phyloP scores from a whole-genome alignment of 768 basidiomycete genomes.

The Phanerochaete carnosa region DNA sequence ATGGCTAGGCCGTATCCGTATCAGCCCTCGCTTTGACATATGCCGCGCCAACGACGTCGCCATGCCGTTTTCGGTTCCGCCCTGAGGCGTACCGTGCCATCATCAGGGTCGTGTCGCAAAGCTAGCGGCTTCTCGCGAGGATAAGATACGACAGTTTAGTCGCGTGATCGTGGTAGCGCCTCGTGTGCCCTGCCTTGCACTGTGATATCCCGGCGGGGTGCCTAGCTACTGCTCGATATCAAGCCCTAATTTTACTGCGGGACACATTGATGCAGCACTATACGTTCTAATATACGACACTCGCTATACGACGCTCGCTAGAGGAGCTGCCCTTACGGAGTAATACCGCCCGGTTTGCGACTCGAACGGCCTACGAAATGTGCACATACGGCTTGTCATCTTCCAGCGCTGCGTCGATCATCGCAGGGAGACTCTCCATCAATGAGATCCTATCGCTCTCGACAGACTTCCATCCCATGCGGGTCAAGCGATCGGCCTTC shows the following conservation, averaged over 20 bases:
- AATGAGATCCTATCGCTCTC: conserved; percentile 25
- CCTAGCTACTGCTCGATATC: too few relatives aligned
- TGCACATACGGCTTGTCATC: conserved; percentile 4
- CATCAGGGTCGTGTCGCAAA: neutral
- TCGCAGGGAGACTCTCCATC: conserved; percentile 24
- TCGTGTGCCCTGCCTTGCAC: too few relatives aligned
- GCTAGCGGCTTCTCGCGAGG: neutral
- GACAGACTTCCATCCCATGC: conserved; percentile 37
- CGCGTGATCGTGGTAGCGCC: too few relatives aligned
- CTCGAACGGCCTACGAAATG: neutral
- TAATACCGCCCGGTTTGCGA: too few relatives aligned
- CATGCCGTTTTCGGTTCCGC: neutral
- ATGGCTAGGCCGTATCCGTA: neutral
- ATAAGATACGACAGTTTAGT: too few relatives aligned
- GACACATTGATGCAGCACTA: too few relatives aligned
- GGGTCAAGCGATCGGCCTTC: conserved; percentile 32
- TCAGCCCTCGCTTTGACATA: too few relatives aligned
- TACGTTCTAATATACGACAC: too few relatives aligned
- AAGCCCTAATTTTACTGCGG: too few relatives aligned
- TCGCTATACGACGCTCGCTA: too few relatives aligned
- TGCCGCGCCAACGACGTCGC: neutral
- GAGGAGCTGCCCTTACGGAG: too few relatives aligned
- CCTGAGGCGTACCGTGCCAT: neutral
- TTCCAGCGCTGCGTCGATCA: conserved; percentile 13
- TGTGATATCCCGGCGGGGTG: too few relatives aligned